Evolutionary conservation across 2,329 filamentous ascomycete species (phyloP).

Genomic region (Cercospora brassicicola): DNA sequence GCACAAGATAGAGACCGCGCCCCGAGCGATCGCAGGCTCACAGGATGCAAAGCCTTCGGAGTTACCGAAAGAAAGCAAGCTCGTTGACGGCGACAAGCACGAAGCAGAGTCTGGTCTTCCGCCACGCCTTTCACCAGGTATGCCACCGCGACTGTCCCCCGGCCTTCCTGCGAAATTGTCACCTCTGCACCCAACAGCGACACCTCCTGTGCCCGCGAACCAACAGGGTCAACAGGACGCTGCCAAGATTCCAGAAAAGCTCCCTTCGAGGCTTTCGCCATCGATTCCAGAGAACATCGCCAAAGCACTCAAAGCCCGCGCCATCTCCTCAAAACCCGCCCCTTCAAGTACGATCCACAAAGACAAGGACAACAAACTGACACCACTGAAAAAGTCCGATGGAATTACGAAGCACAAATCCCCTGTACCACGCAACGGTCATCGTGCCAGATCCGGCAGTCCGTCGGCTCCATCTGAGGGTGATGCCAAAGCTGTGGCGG

Average conservation of each 20-base stretch:
- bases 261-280: conserved; percentile 59
- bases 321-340: conserved; percentile 29
- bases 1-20: conserved; percentile 7
- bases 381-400: conserved; percentile 23
- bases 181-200: conserved; percentile 15
- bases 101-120: conserved; percentile 18
- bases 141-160: conserved; percentile 25
- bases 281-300: conserved; percentile 58
- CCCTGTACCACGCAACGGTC: conserved; percentile 34
- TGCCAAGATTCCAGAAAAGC: conserved; percentile 28
- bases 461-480: conserved; percentile 29
- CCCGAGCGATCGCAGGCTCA: conserved; percentile 4
- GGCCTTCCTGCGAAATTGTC: conserved; percentile 27
- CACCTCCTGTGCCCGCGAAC: neutral
- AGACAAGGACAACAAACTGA: conserved; percentile 28
- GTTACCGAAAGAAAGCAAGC: neutral
- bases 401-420: conserved; percentile 32
- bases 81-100: conserved; percentile 5
- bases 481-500: conserved; percentile 23
- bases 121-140: conserved; percentile 24
- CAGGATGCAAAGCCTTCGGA: neutral
- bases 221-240: neutral
- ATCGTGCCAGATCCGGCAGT: conserved; percentile 34
- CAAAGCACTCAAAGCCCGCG: conserved; percentile 50
- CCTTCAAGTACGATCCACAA: conserved; percentile 18